Base-by-base conservation (phyloP, 129 eudicot genomes). In the Saussurea involucrata region DNA sequence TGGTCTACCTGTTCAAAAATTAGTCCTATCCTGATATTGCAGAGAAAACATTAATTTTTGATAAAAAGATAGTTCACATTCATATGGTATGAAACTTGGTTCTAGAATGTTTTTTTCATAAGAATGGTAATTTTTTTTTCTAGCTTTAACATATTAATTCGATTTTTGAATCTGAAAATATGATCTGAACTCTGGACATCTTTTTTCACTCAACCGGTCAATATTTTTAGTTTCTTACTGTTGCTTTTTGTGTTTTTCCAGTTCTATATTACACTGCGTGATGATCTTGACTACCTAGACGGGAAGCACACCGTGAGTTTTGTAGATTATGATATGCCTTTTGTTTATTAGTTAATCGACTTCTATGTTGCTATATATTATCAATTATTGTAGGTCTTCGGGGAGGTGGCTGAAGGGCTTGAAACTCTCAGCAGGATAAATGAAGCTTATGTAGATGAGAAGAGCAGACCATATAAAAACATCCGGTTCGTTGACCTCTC, bases 371-470 rank as follows among this genome's bases (percentile, higher is more conserved):
- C 15, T 75, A 42, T 64, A 24, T 67, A 42, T 32, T 46, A 60
- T 83, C 33, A 31, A 32, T 24, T 70, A 24, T 40, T 63, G 20
- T 80, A 90, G 98, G 92, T 92, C 10, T 95, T 95, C 74, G 99
- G 99, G 37, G 97, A 92, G 87, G 88, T 95, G 73, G 97, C 95
- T 2, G 99, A 95, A 84, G 99, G 99, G 18, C 86, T 86, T 67
- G 97, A 95, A 36, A 92, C 99, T 8, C 82, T 95, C 49, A 72
- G 63, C 46, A 88, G 99, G 83, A 83, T 95, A 75, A 95, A 95
- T 78, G 97, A 95, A 78, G 88, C 99, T 70, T 92, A 92, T 61
- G 91, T 89, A 72, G 99, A 95, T 85, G 92, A 84, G 12, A 89
- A 92, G 66, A 86, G 85, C 74, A 85, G 92, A 78, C 97, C 99